Evolutionary conservation across 768 basidiomycete genomes (phyloP).

Genomic region (Porpolomopsis calyptriformis): DNA sequence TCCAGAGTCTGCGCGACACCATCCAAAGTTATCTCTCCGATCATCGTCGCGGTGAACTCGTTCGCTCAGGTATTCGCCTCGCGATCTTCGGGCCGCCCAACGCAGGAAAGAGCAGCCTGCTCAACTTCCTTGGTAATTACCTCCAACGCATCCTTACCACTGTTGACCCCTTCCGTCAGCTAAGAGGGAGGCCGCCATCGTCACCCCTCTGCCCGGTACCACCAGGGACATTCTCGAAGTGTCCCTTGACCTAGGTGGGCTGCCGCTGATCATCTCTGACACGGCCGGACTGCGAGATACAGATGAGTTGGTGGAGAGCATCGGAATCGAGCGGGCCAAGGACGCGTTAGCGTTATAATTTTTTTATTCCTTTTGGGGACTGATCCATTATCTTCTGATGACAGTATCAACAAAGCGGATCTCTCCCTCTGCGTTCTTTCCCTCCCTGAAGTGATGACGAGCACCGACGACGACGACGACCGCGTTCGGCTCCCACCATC

Average conservation of each 20-base stretch:
- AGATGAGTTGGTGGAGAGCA: conserved; percentile 61
- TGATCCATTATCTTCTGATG: no score
- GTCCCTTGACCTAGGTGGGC: conserved; percentile 78
- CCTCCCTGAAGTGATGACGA: conserved; percentile 34
- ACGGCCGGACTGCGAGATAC: conserved; percentile 76
- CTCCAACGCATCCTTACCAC: conserved; percentile 1
- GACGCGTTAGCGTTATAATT: conserved; percentile 39
- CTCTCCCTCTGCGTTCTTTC: conserved; percentile 75
- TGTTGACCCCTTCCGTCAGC: conserved; percentile 32
- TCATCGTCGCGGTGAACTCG: conserved; percentile 69
- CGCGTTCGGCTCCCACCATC: conserved; percentile 31
- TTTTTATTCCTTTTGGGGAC: not conserved
- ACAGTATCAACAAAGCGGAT: conserved; percentile 62
- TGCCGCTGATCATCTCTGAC: conserved; percentile 73
- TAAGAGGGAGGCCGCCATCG: conserved; percentile 81
- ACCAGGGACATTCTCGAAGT: conserved; percentile 82
- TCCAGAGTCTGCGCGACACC: conserved; percentile 33
- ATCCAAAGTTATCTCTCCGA: conserved; percentile 57
- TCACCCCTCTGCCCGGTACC: conserved; percentile 79
- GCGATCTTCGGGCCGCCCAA: conserved; percentile 91
- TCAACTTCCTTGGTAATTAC: conserved; percentile 67
- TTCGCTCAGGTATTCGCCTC: conserved; percentile 71
- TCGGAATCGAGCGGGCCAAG: conserved; percentile 69
- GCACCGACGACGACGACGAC: not conserved
- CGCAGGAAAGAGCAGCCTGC: conserved; percentile 83